Percentiles rank a stretch among this genome's conserved stretches.
Evolutionary conservation across 2,329 filamentous ascomycete species (phyloP).

Genomic region (Teratosphaeria zuluensis): DNA sequence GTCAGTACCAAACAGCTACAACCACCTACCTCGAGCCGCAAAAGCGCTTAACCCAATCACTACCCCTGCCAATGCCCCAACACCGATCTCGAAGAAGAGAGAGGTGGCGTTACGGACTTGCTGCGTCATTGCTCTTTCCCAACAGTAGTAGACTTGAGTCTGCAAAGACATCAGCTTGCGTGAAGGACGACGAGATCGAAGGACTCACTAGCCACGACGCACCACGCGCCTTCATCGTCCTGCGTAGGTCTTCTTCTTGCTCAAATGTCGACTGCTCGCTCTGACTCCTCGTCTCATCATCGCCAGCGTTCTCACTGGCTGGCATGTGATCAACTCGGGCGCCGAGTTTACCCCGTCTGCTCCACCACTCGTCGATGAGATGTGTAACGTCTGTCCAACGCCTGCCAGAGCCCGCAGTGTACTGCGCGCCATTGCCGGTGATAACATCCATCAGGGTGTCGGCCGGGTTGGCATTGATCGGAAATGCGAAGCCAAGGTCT

Average conservation of each 20-base stretch:
- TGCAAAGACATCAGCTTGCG: background rate
- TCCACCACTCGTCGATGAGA: conserved; percentile 42
- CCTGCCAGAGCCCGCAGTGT: conserved; percentile 29
- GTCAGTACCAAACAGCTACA: background rate
- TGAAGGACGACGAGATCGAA: background rate
- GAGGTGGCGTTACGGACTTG: conserved; percentile 45
- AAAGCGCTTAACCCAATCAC: conserved; percentile 47
- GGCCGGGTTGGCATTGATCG: conserved; percentile 41
- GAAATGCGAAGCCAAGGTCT: conserved; percentile 42
- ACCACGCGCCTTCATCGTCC: conserved; percentile 42
- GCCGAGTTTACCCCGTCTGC: conserved; percentile 2
- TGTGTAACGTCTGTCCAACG: conserved; percentile 36
- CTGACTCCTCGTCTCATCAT: conserved; percentile 6
- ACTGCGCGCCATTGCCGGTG: conserved; percentile 45
- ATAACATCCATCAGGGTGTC: conserved; percentile 55
- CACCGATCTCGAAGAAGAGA: conserved; percentile 46
- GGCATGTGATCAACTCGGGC: too few species aligned
- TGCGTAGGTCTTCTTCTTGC: conserved; percentile 33
- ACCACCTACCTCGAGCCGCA: conserved; percentile 25
- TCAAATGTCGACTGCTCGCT: conserved; percentile 27
- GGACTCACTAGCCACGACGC: conserved; percentile 29
- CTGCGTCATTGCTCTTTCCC: conserved; percentile 45
- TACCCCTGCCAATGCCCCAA: conserved; percentile 43
- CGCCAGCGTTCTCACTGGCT: background rate
- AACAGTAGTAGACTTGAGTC: conserved; percentile 45